phyloP scores from a whole-genome alignment of 177 flowering plant species.

The Vitis hybrid region DNA sequence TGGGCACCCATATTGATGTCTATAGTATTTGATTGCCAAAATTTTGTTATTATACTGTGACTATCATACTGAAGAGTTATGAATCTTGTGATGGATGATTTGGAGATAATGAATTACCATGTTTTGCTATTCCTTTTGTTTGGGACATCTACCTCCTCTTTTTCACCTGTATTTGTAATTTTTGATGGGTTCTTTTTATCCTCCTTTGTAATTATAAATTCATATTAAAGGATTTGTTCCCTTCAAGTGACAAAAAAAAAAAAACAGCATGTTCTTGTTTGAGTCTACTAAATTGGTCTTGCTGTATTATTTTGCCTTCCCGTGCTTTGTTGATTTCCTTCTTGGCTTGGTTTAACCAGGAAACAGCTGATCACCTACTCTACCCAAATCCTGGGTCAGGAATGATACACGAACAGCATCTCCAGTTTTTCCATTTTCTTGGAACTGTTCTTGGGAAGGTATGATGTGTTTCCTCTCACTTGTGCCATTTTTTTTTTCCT shows the following conservation, averaged over 20 bases:
- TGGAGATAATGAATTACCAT: too few relatives aligned
- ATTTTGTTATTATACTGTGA: too few relatives aligned
- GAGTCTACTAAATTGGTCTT: not conserved
- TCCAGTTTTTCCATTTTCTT: conserved; percentile 86
- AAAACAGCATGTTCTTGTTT: not conserved
- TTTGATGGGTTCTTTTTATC: too few relatives aligned
- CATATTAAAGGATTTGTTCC: too few relatives aligned
- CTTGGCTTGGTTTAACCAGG: conserved; percentile 45
- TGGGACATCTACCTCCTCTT: too few relatives aligned
- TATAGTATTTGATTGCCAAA: too few relatives aligned
- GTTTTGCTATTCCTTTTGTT: too few relatives aligned
- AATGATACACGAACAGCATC: conserved; percentile 90
- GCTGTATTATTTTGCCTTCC: not conserved
- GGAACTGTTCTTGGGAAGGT: conserved; percentile 95
- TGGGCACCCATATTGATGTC: too few relatives aligned
- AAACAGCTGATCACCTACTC: conserved; percentile 85
- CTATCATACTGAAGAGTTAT: too few relatives aligned
- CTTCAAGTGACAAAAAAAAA: not conserved
- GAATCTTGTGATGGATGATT: too few relatives aligned
- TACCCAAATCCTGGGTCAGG: conserved; percentile 99
- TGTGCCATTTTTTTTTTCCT: not conserved
- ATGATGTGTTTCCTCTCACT: conserved; percentile 10
- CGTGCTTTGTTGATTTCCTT: not conserved
- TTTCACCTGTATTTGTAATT: too few relatives aligned
- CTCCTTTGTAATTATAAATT: too few relatives aligned